Evolutionary conservation across 352 stramenopile species (phyloP).

Genomic region (Thalassiosira exigua): DNA sequence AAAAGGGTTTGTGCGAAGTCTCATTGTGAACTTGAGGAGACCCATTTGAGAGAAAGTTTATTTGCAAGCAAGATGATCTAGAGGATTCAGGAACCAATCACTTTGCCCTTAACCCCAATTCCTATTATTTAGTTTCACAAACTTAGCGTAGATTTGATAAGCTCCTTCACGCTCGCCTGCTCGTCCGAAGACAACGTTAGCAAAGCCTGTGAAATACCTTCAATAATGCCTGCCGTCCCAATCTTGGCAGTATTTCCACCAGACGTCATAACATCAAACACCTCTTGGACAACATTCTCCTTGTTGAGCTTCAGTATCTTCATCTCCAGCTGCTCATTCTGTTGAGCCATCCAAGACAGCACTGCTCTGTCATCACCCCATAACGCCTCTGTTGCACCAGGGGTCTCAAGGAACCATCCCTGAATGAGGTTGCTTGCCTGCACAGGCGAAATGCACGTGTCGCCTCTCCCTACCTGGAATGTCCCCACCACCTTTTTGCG

Average conservation of each 20-base stretch:
- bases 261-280: constrained; percentile 81
- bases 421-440: constrained; percentile 82
- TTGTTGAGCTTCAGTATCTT: constrained; percentile 81
- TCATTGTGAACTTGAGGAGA: no score
- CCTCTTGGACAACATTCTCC: constrained; percentile 82
- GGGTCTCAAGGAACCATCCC: constrained; percentile 80
- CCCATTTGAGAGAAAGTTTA: no score
- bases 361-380: constrained; percentile 84
- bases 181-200: constrained; percentile 72
- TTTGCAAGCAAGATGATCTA: no score
- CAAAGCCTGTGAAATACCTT: constrained; percentile 78
- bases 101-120: no score
- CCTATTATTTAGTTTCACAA: no score
- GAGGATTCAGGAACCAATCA: no score
- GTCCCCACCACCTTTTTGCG: constrained; percentile 85
- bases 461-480: constrained; percentile 69
- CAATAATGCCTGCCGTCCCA: constrained; percentile 83
- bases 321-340: constrained; percentile 75
- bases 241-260: constrained; percentile 80
- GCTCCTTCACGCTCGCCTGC: constrained; percentile 63
- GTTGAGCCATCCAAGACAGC: constrained; percentile 82
- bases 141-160: constrained; percentile 55
- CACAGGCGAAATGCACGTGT: constrained; percentile 64
- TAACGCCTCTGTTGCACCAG: constrained; percentile 62
- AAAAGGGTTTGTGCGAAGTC: no score